Conservation (phyloP, 192 early-diverging fungal genomes). For the Entomortierella beljakovae region DNA sequence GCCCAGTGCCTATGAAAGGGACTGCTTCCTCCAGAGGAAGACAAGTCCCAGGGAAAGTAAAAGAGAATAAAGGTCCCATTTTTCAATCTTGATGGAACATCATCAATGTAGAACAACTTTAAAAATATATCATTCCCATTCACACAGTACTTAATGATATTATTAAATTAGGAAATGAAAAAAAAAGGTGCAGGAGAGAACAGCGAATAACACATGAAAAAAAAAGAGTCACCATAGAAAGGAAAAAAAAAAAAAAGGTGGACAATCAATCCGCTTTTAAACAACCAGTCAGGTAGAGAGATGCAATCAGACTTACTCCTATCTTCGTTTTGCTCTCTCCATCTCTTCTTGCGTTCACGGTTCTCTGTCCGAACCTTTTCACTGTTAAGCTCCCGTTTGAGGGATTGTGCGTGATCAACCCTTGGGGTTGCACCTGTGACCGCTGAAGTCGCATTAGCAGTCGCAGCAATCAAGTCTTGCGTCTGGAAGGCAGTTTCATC, state of each 20-base stretch:
- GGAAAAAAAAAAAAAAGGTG: not conserved
- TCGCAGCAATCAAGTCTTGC: conserved; percentile 21
- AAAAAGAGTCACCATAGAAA: not conserved
- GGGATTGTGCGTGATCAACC: conserved; percentile 29
- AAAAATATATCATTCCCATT: not conserved
- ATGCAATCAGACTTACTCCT: conserved; percentile 62
- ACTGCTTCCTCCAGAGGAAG: conserved; percentile 16
- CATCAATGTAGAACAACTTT: no score
- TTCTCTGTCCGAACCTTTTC: conserved; percentile 64
- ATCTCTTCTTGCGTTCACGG: conserved; percentile 64
- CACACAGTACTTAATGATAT: conserved; percentile 9
- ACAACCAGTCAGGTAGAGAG: not conserved
- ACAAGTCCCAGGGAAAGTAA: not conserved
- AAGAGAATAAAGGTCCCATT: not conserved
- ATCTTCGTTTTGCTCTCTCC: conserved; percentile 65
- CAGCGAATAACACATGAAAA: not conserved
- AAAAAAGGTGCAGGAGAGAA: not conserved
- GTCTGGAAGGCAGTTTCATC: conserved; percentile 36
- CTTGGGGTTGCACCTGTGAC: conserved; percentile 11
- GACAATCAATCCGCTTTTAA: conserved; percentile 11
- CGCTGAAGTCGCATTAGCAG: conserved; percentile 7
- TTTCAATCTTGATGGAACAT: no score
- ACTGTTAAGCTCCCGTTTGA: conserved; percentile 51
- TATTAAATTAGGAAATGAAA: conserved; percentile 13
- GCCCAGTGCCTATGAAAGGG: not conserved